Evolutionary conservation across 1,284 basidiomycete species (phyloP), one percentile per base, ranked within the genome.

Genomic region (Inonotus obliquus): DNA sequence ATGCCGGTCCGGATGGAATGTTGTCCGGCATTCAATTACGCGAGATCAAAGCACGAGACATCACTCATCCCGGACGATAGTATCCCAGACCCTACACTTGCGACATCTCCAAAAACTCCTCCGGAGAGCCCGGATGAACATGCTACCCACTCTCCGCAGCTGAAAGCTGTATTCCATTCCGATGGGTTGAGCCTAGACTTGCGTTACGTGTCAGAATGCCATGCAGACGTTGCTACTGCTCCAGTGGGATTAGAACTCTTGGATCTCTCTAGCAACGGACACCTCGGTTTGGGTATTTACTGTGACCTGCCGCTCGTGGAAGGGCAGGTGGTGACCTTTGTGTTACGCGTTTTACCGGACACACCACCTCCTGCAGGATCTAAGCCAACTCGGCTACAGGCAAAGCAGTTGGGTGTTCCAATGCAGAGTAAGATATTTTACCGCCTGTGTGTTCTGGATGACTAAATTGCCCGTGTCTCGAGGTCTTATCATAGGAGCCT

Each of bases 21-120:
- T 69, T 92, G 92, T 0, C 94, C 94, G 0, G 94, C 94, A 0
- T 97, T 97, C 82, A 89, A 96, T 74, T 97, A 97, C 69, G 93
- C 92, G 1, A 81, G 87, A 13, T 82, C 86, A 60, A 62, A 78
- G 2, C 94, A 97, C 73, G 81, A 78, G 2, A 87, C 89, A 0
- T 73, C 79, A 35, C 73, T 90, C 64, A 66, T 83, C 39, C 68
- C 74, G 10, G 84, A 92, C 67, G 77, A 81, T 51, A 75, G 77
- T 14, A 70, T 77, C 23, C 66, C 75, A 38, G 69, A 63, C 60
- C 60, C 56, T 67, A 69, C 65, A 63, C 69, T 27, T 67, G 72
- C 55, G 6, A 62, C 44, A 49, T 61, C 21, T 32, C 64, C 17
- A 60, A 66, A 3, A 38, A n/a, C n/a, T n/a, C 59, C 32, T 5